Conservation (phyloP, 371 early-diverging fungal genomes). For the Choanephora cucurbitarum region DNA sequence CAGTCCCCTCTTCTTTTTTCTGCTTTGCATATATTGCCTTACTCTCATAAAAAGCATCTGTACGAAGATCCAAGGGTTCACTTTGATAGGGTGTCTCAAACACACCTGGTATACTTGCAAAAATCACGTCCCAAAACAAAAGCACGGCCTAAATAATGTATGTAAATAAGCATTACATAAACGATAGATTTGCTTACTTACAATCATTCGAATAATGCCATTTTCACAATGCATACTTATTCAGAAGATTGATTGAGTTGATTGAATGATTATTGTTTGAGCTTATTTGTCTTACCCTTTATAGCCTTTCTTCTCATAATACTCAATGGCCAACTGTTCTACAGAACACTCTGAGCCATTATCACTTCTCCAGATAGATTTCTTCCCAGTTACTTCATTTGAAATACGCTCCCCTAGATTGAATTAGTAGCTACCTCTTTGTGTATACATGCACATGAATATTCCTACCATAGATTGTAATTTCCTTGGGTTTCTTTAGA, state of each 20-base stretch:
- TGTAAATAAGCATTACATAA: too few species aligned
- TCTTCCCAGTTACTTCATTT: slow-evolving; percentile 28
- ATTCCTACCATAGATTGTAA: slow-evolving; percentile 41
- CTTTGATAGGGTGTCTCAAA: slow-evolving; percentile 78
- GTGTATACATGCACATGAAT: too few species aligned
- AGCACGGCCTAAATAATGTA: slow-evolving; percentile 46
- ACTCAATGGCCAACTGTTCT: slow-evolving; percentile 62
- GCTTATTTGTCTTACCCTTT: slow-evolving; percentile 53
- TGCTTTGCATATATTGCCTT: slow-evolving; percentile 7
- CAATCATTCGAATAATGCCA: slow-evolving; percentile 56
- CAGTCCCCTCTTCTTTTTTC: neutral
- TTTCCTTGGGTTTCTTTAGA: slow-evolving; percentile 46
- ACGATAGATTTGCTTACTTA: too few species aligned
- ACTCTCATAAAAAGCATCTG: slow-evolving; percentile 70
- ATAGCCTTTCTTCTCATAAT: slow-evolving; percentile 60
- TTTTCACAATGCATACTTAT: slow-evolving; percentile 69
- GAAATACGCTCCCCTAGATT: slow-evolving; percentile 46
- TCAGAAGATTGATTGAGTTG: too few species aligned
- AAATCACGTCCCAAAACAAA: slow-evolving; percentile 77
- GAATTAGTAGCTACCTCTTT: too few species aligned
- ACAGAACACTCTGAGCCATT: slow-evolving; percentile 61
- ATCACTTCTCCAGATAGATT: slow-evolving; percentile 51
- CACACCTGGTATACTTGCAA: slow-evolving; percentile 65
- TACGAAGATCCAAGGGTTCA: slow-evolving; percentile 67
- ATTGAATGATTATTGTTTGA: too few species aligned